Conservation (phyloP, 2,329 filamentous ascomycete species). For the Xylariaceae sp. region DNA sequence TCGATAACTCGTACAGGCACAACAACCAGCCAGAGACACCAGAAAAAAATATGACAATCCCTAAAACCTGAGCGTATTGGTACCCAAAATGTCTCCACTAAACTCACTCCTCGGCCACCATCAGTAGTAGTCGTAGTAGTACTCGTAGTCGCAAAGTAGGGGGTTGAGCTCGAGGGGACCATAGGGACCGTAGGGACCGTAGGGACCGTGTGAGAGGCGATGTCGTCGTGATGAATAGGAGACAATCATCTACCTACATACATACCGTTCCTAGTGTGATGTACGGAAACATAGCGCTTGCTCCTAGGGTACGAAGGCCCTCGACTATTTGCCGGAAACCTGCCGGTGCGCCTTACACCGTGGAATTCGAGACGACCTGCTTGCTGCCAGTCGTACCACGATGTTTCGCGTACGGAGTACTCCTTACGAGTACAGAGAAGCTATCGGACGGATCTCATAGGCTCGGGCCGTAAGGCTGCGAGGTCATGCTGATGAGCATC, state of each 20-base stretch:
- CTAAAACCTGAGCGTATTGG: conserved; percentile 10
- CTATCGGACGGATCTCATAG: conserved; percentile 3
- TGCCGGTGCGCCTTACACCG: conserved; percentile 9
- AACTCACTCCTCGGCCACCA: conserved; percentile 4
- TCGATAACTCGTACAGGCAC: conserved; percentile 1
- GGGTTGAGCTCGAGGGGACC: conserved; percentile 5
- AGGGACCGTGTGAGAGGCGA: conserved; percentile 2
- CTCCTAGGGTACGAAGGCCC: conserved; percentile 4
- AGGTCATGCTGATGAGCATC: conserved; percentile 7
- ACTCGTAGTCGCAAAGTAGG: conserved; percentile 3
- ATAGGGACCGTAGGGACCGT: neutral
- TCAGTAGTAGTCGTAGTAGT: neutral
- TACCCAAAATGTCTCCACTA: conserved; percentile 16
- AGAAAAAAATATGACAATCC: conserved; percentile 4
- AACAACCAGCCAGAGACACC: conserved; percentile 2
- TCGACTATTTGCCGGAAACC: conserved; percentile 13
- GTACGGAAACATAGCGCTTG: conserved; percentile 1
- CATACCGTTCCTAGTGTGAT: neutral
- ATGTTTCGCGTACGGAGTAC: conserved; percentile 4
- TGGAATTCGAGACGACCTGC: neutral
- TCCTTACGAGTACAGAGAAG: neutral
- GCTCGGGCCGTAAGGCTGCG: conserved; percentile 15
- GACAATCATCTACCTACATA: neutral
- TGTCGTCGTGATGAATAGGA: conserved; percentile 6
- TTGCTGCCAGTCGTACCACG: conserved; percentile 5